Base-by-base conservation (phyloP, 2,329 filamentous ascomycete genomes). In the Colletotrichum neosansevieriae region DNA sequence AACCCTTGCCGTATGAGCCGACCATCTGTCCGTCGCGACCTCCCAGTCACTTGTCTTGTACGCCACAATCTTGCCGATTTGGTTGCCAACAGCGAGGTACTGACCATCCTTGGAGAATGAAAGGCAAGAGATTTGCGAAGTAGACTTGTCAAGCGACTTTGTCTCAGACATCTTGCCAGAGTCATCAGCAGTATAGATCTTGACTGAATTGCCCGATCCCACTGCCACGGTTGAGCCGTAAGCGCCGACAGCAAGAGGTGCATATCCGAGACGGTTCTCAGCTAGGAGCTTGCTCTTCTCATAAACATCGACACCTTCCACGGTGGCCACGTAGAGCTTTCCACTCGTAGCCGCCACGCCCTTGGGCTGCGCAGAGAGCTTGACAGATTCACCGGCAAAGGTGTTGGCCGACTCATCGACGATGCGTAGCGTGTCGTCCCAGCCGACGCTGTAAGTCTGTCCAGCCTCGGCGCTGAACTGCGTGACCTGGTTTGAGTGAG, bases 381-480 rank as follows among this genome's bases (percentile, higher is more conserved):
- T 91, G 36, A 86, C 81, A 1, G 88, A 84, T 57, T 86, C 85
- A 63, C 92, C 93, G 6, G 90, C 85, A 78, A 97, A 98, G 0
- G 90, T 92, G 74, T 89, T 91, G 59, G 91, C 88, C 1, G 89
- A 86, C 67, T 91, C 86, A 72, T 97, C 94, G 40, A 97, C 86
- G 49, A 88, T 91, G 70, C 94, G 91, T 40, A 98, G 84, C 1
- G 91, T 94, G 78, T 99, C 96, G 76, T 99, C 96, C 96, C 95
- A 99, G 71, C 91, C 94, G 60, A 95, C 92, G 75, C 91, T 95
- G 81, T 93, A 94, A n/a, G 94, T 88, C 72, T 89, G 86, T 38
- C 89, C 87, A 2, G 83, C 76, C 7, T 83, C 83, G 1, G 88
- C 82, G 3, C 91, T 83, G 71, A 99, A 91, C 58, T 92, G 92